Evolutionary conservation across 306 rosid genomes (phyloP).

Genomic region (Quercus suber): DNA sequence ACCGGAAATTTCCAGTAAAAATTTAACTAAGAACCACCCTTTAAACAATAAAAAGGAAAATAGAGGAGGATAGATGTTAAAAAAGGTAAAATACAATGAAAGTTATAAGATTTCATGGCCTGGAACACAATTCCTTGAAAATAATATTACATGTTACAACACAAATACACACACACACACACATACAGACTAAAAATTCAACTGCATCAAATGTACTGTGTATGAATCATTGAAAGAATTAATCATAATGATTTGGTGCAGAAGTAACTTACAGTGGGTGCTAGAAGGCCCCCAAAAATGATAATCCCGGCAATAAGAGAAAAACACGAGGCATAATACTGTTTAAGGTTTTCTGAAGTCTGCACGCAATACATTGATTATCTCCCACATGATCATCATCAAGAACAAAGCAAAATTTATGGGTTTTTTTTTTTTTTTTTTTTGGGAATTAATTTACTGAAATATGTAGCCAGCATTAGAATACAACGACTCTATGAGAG

Average conservation of each 20-base stretch:
- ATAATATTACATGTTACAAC: not conserved
- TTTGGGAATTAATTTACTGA: not conserved
- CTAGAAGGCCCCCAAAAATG: constrained; percentile 89
- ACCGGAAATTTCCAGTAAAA: not conserved
- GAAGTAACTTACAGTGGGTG: constrained; percentile 72
- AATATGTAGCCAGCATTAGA: not conserved
- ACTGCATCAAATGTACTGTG: not conserved
- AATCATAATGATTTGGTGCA: not conserved
- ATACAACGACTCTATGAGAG: not conserved
- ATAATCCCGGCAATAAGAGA: constrained; percentile 81
- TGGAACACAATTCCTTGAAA: not conserved
- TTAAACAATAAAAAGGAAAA: constrained; percentile 9
- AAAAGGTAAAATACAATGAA: not conserved
- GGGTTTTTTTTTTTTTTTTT: too few relatives aligned
- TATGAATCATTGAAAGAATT: not conserved
- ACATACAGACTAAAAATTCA: not conserved
- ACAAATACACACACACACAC: not conserved
- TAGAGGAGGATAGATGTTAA: not conserved
- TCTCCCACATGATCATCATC: constrained; percentile 15
- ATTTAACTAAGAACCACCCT: not conserved
- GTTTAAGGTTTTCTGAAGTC: constrained; percentile 85
- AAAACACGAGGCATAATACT: constrained; percentile 80
- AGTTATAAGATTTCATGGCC: not conserved
- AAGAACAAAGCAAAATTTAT: not conserved
- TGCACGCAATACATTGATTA: constrained; percentile 43